Evolutionary conservation across 2,329 filamentous ascomycete species (phyloP), one percentile per base, ranked within the genome.

Genomic region (Trichoderma endophyticum): DNA sequence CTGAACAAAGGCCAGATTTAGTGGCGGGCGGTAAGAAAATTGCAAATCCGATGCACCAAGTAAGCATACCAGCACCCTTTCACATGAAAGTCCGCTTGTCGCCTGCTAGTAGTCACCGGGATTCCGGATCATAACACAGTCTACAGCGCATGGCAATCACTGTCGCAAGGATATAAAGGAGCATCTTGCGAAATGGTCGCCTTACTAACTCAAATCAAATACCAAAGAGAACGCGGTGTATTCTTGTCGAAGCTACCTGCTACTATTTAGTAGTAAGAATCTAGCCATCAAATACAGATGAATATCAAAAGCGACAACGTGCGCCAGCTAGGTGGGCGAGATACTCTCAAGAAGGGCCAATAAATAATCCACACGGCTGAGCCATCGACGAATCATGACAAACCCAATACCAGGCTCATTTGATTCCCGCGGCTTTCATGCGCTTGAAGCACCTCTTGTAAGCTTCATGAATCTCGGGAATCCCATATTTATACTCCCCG

Each of bases 371-470:
- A 21, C 14, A 34, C 18, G 59, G 18, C 34, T n/a, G 24, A 59
- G 12, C 34, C 36, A 51, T 12, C 21, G 7, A 28, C 30, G 6
- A 24, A 21, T 11, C 14, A 26, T 6, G 18, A 7, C 32, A 43
- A 54, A 34, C 14, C 11, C 30, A 54, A 34, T 11, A 6, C 11
- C 24, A 15, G 21, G 14, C 14, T 68, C 26, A 73, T 51, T 68
- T 12, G 14, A 73, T 28, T 8, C 72, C 72, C n/a, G 39, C 63
- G 14, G 84, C 85, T 78, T 86, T 88, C 88, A 91, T 91, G 74
- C 88, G 82, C 82, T 88, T 85, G 81, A 91, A 91, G 81, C 89
- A 91, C 75, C 79, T 79, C 76, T 83, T 82, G 78, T 91, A 92
- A 12, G 88, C 89, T 73, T 87, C 84, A 76, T 90, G 87, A 59